Evolutionary conservation across 1,284 basidiomycete species (phyloP).

Genomic region (Neolentinus lepideus): DNA sequence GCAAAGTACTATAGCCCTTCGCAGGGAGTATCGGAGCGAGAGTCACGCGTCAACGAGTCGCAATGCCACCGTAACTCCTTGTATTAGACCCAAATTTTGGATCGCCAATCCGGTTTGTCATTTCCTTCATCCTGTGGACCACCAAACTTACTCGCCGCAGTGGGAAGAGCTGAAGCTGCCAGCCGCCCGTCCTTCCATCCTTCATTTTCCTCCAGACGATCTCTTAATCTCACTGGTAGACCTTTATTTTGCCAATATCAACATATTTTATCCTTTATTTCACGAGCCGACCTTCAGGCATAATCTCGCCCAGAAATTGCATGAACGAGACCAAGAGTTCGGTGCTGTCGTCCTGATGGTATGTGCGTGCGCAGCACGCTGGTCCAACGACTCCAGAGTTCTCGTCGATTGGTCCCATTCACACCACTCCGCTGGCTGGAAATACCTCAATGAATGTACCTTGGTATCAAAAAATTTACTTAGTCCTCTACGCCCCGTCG

Average conservation of each 20-base stretch:
- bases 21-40: no score
- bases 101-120: no score
- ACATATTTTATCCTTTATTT: slow-evolving; percentile 16
- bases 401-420: slow-evolving; percentile 19
- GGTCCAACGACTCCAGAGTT: slow-evolving; percentile 36
- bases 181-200: background rate
- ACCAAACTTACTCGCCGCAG: no score
- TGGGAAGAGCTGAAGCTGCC: no score
- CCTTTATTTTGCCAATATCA: background rate
- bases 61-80: no score
- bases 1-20: no score
- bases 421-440: slow-evolving; percentile 38
- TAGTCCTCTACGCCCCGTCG: background rate
- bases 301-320: slow-evolving; percentile 28
- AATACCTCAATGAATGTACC: slow-evolving; percentile 32
- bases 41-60: no score
- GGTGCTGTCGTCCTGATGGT: slow-evolving; percentile 38
- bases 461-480: slow-evolving; percentile 29
- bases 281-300: slow-evolving; percentile 38
- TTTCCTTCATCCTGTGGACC: no score
- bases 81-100: no score
- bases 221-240: background rate
- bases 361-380: slow-evolving; percentile 41
- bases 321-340: slow-evolving; percentile 33
- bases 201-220: background rate